Percentiles rank a stretch among this genome's conserved stretches.
Conservation (phyloP, 192 early-diverging fungal genomes). For the Thamnidium elegans region DNA sequence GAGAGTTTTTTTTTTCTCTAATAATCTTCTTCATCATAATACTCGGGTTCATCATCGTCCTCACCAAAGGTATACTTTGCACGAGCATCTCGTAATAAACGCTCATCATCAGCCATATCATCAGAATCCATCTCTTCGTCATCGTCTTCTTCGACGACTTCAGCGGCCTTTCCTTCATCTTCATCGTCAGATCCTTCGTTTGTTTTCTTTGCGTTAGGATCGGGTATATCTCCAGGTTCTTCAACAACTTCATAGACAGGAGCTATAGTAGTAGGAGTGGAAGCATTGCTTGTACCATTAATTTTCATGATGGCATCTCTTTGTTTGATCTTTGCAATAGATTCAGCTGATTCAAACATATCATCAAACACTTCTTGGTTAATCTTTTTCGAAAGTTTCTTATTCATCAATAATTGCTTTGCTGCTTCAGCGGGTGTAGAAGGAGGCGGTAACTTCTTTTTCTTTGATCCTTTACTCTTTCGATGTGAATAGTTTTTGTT, state of each 20-base stretch:
- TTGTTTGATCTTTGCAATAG: constrained; percentile 35
- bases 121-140: constrained; percentile 49
- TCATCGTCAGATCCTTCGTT: constrained; percentile 32
- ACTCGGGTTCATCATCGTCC: no score
- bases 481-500: constrained; percentile 20
- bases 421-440: constrained; percentile 77
- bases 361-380: constrained; percentile 80
- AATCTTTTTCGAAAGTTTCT: constrained; percentile 86
- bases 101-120: constrained; percentile 43
- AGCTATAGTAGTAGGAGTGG: constrained; percentile 15
- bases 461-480: constrained; percentile 42
- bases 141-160: constrained; percentile 36
- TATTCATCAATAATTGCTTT: constrained; percentile 65
- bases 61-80: constrained; percentile 1
- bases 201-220: constrained; percentile 31
- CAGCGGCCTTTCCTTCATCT: constrained; percentile 41
- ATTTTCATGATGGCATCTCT: constrained; percentile 32
- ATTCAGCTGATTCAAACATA: constrained; percentile 52
- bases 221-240: constrained; percentile 42
- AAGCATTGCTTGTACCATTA: constrained; percentile 26
- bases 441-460: constrained; percentile 31
- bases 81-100: constrained; percentile 14
- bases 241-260: constrained; percentile 41
- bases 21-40: no score
- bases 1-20: no score